These are phyloP conservation scores for Blastocystis sp. DNA, from an alignment of 352 stramenopile species.

Conservation along the genomic window DNA sequence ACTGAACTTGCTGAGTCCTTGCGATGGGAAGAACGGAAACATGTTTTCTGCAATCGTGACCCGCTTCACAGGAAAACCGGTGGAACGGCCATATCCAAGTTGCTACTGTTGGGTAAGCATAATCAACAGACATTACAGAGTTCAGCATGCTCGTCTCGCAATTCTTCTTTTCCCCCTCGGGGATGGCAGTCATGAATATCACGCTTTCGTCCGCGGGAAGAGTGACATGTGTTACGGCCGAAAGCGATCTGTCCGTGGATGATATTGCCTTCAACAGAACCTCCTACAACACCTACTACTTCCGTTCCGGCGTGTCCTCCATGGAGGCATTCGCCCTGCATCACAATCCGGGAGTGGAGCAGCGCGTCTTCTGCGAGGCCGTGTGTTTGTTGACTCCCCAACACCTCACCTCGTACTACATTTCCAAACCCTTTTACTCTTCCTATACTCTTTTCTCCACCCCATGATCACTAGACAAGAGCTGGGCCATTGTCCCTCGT, in stretches of 20 bases:
- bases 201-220: constrained; percentile 7
- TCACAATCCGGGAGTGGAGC: neutral
- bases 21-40: neutral
- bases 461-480: constrained; percentile 4
- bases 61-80: neutral
- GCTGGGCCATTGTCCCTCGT: constrained; percentile 2
- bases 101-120: neutral
- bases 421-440: constrained; percentile 23
- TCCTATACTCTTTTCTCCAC: neutral
- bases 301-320: neutral
- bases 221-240: neutral
- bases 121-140: neutral
- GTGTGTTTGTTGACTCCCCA: neutral
- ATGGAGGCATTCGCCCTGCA: neutral
- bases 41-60: constrained; percentile 28
- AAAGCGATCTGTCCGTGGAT: neutral
- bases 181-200: constrained; percentile 1
- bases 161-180: neutral
- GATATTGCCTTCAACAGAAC: neutral
- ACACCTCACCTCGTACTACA: neutral
- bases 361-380: constrained; percentile 16
- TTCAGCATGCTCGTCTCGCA: neutral
- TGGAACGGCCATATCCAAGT: neutral
- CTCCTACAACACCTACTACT: neutral
- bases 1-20: constrained; percentile 53